Evolutionary conservation across 352 stramenopile species (phyloP), one percentile per base, ranked within the genome.

Genomic region (Pythium aristosporum): DNA sequence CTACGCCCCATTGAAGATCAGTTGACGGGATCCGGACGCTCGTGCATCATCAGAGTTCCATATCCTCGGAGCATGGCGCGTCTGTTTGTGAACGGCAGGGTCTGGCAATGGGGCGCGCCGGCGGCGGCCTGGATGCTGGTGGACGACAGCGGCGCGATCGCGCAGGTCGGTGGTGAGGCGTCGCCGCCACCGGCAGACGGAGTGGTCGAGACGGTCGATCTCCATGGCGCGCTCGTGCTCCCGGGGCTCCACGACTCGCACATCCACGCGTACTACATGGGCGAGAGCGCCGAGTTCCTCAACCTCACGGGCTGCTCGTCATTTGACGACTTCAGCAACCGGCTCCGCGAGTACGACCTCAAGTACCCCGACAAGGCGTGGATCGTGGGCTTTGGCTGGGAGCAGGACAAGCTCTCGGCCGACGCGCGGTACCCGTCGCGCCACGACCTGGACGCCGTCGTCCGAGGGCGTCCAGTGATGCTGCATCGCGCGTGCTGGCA

Each of bases 401-500:
- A 95, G 28, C 88, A 97, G 56, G 85, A 94, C 69, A 65, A 79
- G 60, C 82, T 96, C 48, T 88, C 82, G 43, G 44, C 51, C 9
- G 63, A 70, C 0, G 82, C 78, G 13, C 68, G 78, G 20, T 94
- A 92, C 49, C 89, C 89, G 4, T 78, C 74, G n/a, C 79, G 86
- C 18, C 53, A 82, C 32, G 85, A 96, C 49, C 77, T 97, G 13
- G 90, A 97, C 65, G 75, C 71, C 0, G 84, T 93, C 54, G 72
- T 94, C 18, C 68, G 62, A 6, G 72, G 76, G 49, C 82, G 82
- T 0, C 87, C 88, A 0, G 81, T 96, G 36, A 63, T 96, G 46
- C 73, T 97, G 16, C 91, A 95, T 66, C 87, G 90, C n/a, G 82
- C 76, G 2, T 97, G 90, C 54, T 97, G 87, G 87, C 90, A 97